Evolutionary conservation across 2,329 filamentous ascomycete species (phyloP).

Genomic region (Hansfordia pulvinata): DNA sequence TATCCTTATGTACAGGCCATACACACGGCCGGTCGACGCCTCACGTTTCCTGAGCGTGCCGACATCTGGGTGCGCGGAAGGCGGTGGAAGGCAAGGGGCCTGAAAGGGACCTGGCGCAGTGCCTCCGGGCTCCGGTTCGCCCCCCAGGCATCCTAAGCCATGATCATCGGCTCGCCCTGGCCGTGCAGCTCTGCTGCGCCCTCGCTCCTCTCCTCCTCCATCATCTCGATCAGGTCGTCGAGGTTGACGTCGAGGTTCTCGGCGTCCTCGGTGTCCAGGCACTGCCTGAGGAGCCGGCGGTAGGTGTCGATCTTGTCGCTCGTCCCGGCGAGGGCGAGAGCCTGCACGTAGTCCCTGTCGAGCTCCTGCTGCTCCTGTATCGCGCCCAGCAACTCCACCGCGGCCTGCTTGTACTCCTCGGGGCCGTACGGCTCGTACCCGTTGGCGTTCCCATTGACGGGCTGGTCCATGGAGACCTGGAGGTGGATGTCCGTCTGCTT

Average conservation of each 20-base stretch:
- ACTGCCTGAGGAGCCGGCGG: conserved; percentile 52
- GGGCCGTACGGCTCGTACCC: conserved; percentile 27
- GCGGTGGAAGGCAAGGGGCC: too few species aligned
- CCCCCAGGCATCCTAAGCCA: conserved; percentile 11
- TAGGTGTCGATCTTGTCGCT: conserved; percentile 65
- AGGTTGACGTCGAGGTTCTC: conserved; percentile 55
- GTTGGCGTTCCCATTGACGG: conserved; percentile 33
- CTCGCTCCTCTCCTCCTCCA: conserved; percentile 46
- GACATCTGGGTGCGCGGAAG: too few species aligned
- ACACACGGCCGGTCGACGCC: too few species aligned
- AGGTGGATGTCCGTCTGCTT: conserved; percentile 39
- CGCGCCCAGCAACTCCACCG: conserved; percentile 40
- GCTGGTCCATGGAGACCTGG: conserved; percentile 35
- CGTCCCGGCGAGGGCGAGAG: conserved; percentile 54
- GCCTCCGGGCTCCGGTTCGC: too few species aligned
- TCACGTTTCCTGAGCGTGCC: too few species aligned
- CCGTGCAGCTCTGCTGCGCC: conserved; percentile 11
- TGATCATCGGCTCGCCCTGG: conserved; percentile 11
- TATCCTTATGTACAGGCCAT: too few species aligned
- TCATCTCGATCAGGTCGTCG: conserved; percentile 46
- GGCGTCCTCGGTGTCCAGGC: conserved; percentile 51
- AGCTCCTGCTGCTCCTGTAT: conserved; percentile 46
- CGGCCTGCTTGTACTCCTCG: conserved; percentile 43
- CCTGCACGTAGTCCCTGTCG: conserved; percentile 55
- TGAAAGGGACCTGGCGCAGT: too few species aligned